These are phyloP conservation scores for Rhizoclosmatium sp. DNA, from an alignment of 192 early-diverging fungal species.

Conservation along the genomic window DNA sequence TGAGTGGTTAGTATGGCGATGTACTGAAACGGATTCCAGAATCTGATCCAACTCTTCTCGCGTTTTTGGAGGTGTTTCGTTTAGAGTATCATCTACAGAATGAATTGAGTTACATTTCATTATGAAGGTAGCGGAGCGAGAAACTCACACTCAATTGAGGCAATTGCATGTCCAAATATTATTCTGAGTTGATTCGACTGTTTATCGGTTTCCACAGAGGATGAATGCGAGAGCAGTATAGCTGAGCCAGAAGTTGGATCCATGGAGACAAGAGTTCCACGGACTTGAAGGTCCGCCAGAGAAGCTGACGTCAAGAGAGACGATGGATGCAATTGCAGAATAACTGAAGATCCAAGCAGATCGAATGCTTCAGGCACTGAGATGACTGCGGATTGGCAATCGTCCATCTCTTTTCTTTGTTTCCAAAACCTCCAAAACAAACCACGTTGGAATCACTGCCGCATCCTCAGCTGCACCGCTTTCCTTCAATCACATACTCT, in stretches of 20 bases:
- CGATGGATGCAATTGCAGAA: background rate
- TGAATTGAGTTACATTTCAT: background rate
- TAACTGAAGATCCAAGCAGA: background rate
- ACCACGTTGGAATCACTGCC: no score
- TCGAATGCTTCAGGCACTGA: background rate
- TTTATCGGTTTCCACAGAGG: background rate
- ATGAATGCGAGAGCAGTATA: background rate
- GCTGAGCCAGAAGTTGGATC: background rate
- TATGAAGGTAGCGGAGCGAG: background rate
- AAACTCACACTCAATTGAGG: background rate
- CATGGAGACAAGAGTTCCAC: background rate
- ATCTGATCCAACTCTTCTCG: background rate
- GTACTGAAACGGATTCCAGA: background rate
- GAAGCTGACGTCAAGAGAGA: background rate
- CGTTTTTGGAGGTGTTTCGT: background rate
- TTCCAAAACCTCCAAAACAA: background rate
- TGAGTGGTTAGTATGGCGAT: background rate
- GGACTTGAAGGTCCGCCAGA: background rate
- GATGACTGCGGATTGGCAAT: background rate
- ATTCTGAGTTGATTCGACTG: background rate
- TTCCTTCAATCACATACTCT: no score
- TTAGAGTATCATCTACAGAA: background rate
- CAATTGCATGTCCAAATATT: background rate
- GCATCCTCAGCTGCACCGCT: no score
- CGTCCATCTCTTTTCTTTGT: background rate